Conservation (phyloP, 1,139 yeast species). For the Scheffersomyces quercinus region DNA sequence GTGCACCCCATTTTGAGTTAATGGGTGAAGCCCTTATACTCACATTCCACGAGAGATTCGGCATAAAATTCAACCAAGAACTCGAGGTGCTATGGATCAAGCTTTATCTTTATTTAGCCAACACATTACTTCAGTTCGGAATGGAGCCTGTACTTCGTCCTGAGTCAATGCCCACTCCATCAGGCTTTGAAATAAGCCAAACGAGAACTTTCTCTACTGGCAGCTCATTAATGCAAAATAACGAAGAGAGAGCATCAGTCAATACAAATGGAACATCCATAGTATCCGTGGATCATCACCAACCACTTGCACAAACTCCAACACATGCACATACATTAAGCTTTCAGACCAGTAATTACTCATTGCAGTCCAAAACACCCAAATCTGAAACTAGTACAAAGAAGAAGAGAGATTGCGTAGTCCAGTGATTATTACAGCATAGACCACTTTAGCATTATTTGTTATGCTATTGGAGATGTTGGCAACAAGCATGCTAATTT, state of each 20-base stretch:
- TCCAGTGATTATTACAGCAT: neutral
- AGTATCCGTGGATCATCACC: too few species aligned
- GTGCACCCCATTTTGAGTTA: conserved; percentile 68
- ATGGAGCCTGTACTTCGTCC: conserved; percentile 51
- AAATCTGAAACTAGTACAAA: neutral
- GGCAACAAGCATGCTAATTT: too few species aligned
- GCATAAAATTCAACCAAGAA: conserved; percentile 45
- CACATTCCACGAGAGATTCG: conserved; percentile 71
- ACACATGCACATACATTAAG: too few species aligned
- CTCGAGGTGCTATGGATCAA: conserved; percentile 75
- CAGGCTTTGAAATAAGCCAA: too few species aligned
- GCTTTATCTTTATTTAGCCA: conserved; percentile 60
- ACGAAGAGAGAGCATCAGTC: conserved; percentile 13
- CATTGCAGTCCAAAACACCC: too few species aligned
- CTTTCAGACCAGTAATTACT: too few species aligned
- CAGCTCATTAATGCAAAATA: too few species aligned
- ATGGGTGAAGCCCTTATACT: conserved; percentile 79
- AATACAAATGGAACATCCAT: conserved; percentile 16
- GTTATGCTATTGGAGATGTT: too few species aligned
- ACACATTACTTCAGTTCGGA: conserved; percentile 63
- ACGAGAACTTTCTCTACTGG: too few species aligned
- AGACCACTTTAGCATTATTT: too few species aligned
- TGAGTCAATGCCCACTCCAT: too few species aligned
- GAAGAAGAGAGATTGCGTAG: conserved; percentile 36
- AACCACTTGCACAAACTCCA: too few species aligned